Evolutionary conservation across 768 basidiomycete genomes (phyloP), one percentile per base, ranked within the genome.

Genomic region (Mycena latifolia): DNA sequence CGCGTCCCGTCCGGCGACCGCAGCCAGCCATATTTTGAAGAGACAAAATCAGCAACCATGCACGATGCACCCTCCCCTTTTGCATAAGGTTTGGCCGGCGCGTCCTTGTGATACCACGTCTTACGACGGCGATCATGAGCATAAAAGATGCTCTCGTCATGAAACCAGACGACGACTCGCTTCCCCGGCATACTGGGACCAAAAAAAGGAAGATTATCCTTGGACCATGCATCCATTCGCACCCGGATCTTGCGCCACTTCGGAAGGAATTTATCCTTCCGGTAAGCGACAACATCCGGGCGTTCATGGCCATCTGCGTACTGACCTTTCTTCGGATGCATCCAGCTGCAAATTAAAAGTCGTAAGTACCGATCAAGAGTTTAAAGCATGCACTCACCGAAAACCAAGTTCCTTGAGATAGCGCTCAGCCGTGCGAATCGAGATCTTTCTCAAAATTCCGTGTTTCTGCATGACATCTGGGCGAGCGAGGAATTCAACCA

Each of bases 381-480:
- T n/a, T n/a, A n/a, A n/a, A n/a, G n/a, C n/a, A n/a, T n/a, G n/a
- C n/a, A n/a, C n/a, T n/a, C n/a, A n/a, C n/a, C n/a, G n/a, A n/a
- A n/a, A n/a, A 3, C 54, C 54, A 5, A 55, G 18, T 18, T 2
- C 18, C 4, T 41, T 2, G 15, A 55, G 28, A 28, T 55, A 55
- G 0, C 39, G 37, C 14, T 18, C 2, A 1, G 54, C 55, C 28
- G 55, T 56, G 4, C 28, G n/a, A 4, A 46, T 3, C 1, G 55
- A 45, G 14, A 56, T 56, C 20, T 6, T n/a, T 33, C 17, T 9
- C 5, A 43, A 24, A 18, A 56, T 56, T 1, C 55, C 43, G 43
- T 55, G 54, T n/a, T 54, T 54, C 35, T 54, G 10, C 54, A 28
- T 55, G 25, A 55, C 18, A 0, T 56, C 55, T 0, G 55, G 55